phyloP scores from a whole-genome alignment of 75 land plant genomes.

The Pinus albicaulis region DNA sequence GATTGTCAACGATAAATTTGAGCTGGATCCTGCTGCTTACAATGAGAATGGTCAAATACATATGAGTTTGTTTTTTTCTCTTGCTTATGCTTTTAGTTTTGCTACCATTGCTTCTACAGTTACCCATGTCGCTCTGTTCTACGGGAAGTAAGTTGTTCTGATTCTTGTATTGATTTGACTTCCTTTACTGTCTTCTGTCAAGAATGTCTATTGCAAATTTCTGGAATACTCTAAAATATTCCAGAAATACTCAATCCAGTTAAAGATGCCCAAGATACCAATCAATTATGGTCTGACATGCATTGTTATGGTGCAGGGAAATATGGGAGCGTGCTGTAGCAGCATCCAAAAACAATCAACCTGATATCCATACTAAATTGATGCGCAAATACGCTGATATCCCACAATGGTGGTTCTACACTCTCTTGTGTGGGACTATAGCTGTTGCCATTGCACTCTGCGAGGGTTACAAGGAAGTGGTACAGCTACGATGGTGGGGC shows the following conservation, averaged over 20 bases:
- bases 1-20: conserved; percentile 67
- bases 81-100: conserved; percentile 67
- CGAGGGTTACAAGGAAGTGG: conserved; percentile 42
- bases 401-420: conserved; percentile 85
- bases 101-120: conserved; percentile 72
- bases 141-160: conserved; percentile 54
- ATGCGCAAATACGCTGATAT: conserved; percentile 71
- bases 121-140: conserved; percentile 61
- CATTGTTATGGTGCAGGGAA: conserved; percentile 33
- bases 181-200: conserved; percentile 46
- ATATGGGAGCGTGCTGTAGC: conserved; percentile 39
- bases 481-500: conserved; percentile 96
- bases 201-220: conserved; percentile 29
- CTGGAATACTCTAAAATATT: background rate
- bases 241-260: too few species aligned
- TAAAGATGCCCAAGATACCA: too few species aligned
- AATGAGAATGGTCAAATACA: conserved; percentile 47
- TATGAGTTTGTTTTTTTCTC: conserved; percentile 66
- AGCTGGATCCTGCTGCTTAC: conserved; percentile 43
- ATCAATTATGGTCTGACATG: conserved; percentile 10
- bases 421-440: conserved; percentile 37
- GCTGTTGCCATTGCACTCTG: conserved; percentile 51
- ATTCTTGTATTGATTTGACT: conserved; percentile 52
- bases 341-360: background rate
- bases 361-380: conserved; percentile 72